Conservation (phyloP, 768 basidiomycete genomes). For the Dioszegia aurantiaca region DNA sequence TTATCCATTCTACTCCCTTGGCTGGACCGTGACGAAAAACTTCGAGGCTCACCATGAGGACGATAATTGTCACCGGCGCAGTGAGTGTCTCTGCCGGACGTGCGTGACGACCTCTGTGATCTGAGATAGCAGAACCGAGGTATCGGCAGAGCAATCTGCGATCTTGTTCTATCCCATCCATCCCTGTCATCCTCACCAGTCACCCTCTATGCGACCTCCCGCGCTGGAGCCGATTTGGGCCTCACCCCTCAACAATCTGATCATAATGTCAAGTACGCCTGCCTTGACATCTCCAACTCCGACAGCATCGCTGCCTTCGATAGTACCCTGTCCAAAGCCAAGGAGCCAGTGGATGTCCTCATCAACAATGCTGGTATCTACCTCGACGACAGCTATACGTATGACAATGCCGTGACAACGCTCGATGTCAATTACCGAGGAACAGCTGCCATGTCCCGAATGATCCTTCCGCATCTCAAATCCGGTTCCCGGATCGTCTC, state of each 20-base stretch:
- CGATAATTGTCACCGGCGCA: conserved; percentile 11
- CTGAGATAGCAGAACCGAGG: conserved; percentile 3
- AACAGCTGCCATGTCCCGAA: conserved; percentile 1
- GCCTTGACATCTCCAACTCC: conserved; percentile 3
- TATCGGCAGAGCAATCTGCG: conserved; percentile 13
- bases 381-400: conserved; percentile 2
- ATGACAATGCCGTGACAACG: background rate
- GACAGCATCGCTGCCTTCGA: conserved; percentile 7
- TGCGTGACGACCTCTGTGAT: background rate
- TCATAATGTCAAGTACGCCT: conserved; percentile 7
- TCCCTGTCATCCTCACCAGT: conserved; percentile 8
- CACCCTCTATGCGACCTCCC: conserved; percentile 14
- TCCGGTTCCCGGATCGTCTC: conserved; percentile 4
- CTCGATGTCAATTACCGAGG: conserved; percentile 11
- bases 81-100: too few relatives aligned
- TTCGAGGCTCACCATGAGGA: conserved; percentile 8
- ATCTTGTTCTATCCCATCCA: conserved; percentile 7
- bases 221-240: conserved; percentile 7
- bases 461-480: background rate
- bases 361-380: conserved; percentile 13
- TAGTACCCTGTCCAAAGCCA: background rate
- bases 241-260: background rate
- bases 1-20: too few relatives aligned
- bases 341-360: conserved; percentile 8
- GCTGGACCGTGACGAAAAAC: too few relatives aligned